Base-by-base conservation (phyloP, 139 green algal genomes). In the Volvox africanus region DNA sequence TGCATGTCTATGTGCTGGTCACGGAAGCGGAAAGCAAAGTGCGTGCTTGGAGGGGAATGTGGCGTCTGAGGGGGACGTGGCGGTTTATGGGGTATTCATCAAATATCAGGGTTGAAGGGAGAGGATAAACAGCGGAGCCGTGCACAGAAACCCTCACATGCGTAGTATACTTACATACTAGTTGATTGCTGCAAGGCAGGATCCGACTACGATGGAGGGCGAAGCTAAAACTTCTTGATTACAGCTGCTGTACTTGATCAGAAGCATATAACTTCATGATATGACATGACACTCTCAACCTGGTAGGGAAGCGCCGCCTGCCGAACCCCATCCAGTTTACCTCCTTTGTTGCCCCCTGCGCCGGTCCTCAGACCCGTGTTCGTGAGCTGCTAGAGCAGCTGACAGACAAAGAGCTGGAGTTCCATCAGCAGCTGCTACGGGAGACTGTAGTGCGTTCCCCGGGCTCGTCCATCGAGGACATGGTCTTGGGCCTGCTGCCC, bases 391-490 rank as follows among this genome's bases (percentile, higher is more conserved):
- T 91, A 19, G 85, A 88, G 14, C 50, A 71, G 67, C 67, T 89
- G 16, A 35, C 6, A 14, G 91, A 93, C 91, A 87, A 90, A 73
- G 91, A 93, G 91, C 91, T 93, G 87, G 87, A 93, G 68, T 93
- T 92, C 91, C 80, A 82, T 55, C 36, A 61, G 14, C 91, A 92
- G 87, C 87, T 93, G 80, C 28, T 78, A 5, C 32, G 61, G 36
- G 75, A 91, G 33, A 61, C 67, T 30, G 26, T 86, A 30, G 36
- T 90, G 71, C 80, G 87, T 11, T 14, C 30, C 21, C 22, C 36
- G 21, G 86, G 86, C 68, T 44, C 33, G 0, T 26, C 32, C 21
- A 22, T 91, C 0, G 33, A 28, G 24, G 91, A 93, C n/a, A 55
- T 78, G 44, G 86, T 91, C 61, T 28, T 26, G 61, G 79, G 67